Evolutionary conservation across 768 basidiomycete species (phyloP), one percentile per base, ranked within the genome.

Genomic region (Serendipita indica): DNA sequence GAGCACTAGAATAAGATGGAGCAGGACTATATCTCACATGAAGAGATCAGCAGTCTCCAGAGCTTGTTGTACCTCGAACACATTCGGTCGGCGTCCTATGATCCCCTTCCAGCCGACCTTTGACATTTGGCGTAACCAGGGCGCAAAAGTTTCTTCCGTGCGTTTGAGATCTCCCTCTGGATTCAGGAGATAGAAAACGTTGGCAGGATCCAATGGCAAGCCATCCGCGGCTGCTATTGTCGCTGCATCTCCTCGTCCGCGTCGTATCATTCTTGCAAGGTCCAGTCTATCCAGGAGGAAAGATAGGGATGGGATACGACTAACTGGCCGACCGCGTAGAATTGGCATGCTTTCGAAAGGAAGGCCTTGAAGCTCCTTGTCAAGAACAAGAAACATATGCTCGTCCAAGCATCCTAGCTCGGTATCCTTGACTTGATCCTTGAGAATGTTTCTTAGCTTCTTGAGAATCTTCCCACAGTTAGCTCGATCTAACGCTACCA

Each of bases 271-370:
- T n/a, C 73, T n/a, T 5, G 80, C 79, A 60, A 86, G 77, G 32
- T 77, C 72, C 43, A 97, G 63, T 27, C 93, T 78, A 67, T 99
- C 96, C 22, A 86, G 69, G 18, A 99, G 72, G 74, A 97, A 97
- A 59, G 88, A 79, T 35, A 92, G 67, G 33, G 85, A 89, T 1
- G 96, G 96, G 62, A 97, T 82, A n/a, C 96, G 84, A 67, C 89
- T 92, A 66, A 97, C 79, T 57, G 91, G 88, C 52, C 83, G 76
- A 6, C 86, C 89, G 39, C 89, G 77, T 10, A 98, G 72, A 39
- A 84, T 78, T 0, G 94, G 92, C 13, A 97, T 80, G 25, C 86
- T 93, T 70, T 98, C 96, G 94, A 94, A 98, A 1, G 96, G 93
- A 58, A 98, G 75, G 0, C 82, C 80, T 65, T 92, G 89, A 10